These are phyloP conservation scores for Alternaria triticina DNA, from an alignment of 2,329 filamentous ascomycete genomes.

Conservation along the genomic window DNA sequence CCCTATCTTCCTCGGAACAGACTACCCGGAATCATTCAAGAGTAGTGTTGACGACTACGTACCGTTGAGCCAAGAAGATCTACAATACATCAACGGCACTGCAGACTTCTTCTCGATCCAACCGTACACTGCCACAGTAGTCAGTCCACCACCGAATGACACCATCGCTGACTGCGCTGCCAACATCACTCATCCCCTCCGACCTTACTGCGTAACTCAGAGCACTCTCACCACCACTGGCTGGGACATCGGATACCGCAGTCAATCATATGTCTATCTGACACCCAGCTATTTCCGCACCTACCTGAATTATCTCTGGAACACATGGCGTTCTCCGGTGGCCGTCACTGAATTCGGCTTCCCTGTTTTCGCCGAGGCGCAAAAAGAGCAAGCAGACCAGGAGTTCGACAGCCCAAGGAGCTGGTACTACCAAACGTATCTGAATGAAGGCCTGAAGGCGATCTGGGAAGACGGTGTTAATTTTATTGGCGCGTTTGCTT, in stretches of 20 bases:
- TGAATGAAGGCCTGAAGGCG: conserved; percentile 62
- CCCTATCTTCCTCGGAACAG: conserved; percentile 59
- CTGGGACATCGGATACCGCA: conserved; percentile 66
- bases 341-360: conserved; percentile 65
- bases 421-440: conserved; percentile 61
- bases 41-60: conserved; percentile 46
- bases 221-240: conserved; percentile 55
- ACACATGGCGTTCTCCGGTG: conserved; percentile 61
- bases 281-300: conserved; percentile 64
- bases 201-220: conserved; percentile 62
- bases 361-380: conserved; percentile 58
- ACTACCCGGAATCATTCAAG: conserved; percentile 59
- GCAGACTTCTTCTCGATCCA: conserved; percentile 65
- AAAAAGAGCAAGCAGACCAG: conserved; percentile 56
- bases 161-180: conserved; percentile 58
- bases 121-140: conserved; percentile 63
- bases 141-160: conserved; percentile 53
- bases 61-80: conserved; percentile 56
- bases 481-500: conserved; percentile 62
- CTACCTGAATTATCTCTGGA: conserved; percentile 64
- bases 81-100: conserved; percentile 50
- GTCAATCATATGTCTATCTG: conserved; percentile 63
- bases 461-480: conserved; percentile 64
- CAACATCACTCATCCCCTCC: conserved; percentile 54
- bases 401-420: conserved; percentile 61